Base-by-base conservation (phyloP, 1,284 basidiomycete genomes). In the Heliocybe sulcata region DNA sequence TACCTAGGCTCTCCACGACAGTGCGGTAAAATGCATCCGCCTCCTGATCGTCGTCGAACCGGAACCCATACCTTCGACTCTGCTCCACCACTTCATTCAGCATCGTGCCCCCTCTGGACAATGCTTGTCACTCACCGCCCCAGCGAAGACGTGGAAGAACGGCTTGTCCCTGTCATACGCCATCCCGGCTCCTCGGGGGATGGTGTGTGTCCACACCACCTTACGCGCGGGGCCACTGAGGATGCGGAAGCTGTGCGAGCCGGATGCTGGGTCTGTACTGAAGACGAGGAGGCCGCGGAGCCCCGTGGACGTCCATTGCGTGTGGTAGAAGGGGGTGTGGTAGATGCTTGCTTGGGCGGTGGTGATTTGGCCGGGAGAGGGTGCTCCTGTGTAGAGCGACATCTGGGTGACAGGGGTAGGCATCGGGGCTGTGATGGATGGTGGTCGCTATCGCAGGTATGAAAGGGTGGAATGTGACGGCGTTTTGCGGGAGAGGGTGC, bases 141-240 rank as follows among this genome's bases (percentile, higher is more conserved):
- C 91, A 29, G 83, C 81, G 69, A 95, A 95, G 29, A 85, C 80
- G 70, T 97, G 94, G 73, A 97, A 97, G 75, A 95, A 97, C 1
- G 92, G 90, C 59, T 90, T 85, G 69, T 97, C 94, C 62, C 90
- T 80, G 62, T 85, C 83, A 70, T 95, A 98, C 55, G 85, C 79
- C 63, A 94, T 85, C 58, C 81, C 79, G n/a, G n/a, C n/a, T n/a
- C 48, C 83, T 80, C 3, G 90, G 91, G n/a, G n/a, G 47, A 97
- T 76, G 63, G 87, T 87, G 69, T 96, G 93, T 68, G 89, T 82
- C 94, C 94, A 98, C 16, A 92, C 81, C 35, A 92, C 82, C 60
- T 89, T 90, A 33, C 85, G 6, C 2, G 82, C 82, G 29, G 80
- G 79, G 66, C 79, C 72, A 57, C 94, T 81, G 58, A 92, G 79